Percentiles rank a stretch among this genome's conserved stretches.
These are phyloP conservation scores for Aquilaria sinensis DNA, from an alignment of 345 rosid species.

Conservation along the genomic window DNA sequence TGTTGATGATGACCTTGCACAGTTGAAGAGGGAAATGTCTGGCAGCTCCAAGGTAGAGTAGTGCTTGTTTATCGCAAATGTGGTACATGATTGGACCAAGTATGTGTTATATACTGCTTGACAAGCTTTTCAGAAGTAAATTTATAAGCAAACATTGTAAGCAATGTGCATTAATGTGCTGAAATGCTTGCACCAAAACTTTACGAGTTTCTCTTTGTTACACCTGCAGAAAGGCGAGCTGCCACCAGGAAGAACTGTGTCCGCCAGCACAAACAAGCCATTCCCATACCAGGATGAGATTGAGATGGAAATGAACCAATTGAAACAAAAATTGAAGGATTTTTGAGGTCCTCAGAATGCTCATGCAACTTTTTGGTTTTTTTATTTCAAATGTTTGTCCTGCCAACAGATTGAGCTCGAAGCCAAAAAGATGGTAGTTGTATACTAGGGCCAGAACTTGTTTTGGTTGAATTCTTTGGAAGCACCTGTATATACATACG, in stretches of 20 bases:
- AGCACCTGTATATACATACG: no score
- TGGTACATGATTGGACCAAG: no score
- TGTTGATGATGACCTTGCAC: constrained; percentile 68
- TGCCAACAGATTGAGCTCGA: constrained; percentile 4
- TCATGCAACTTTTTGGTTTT: background rate
- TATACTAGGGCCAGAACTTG: constrained; percentile 8
- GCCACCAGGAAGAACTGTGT: constrained; percentile 52
- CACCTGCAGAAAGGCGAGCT: constrained; percentile 59
- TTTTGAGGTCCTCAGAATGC: constrained; percentile 15
- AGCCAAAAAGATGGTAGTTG: constrained; percentile 10
- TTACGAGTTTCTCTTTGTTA: no score
- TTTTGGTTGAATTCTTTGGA: background rate
- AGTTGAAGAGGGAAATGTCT: constrained; percentile 56
- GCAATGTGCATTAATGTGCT: no score
- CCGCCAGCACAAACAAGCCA: constrained; percentile 25
- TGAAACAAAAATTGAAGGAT: constrained; percentile 48
- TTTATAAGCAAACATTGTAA: no score
- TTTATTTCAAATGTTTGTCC: background rate
- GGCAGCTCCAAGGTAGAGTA: constrained; percentile 48
- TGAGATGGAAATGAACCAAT: constrained; percentile 62
- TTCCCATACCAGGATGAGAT: constrained; percentile 46
- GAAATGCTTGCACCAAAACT: no score
- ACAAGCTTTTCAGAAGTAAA: no score
- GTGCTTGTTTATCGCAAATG: background rate
- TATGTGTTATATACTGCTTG: no score